Base-by-base conservation (phyloP, 306 rosid genomes). In the Ormosia emarginata region DNA sequence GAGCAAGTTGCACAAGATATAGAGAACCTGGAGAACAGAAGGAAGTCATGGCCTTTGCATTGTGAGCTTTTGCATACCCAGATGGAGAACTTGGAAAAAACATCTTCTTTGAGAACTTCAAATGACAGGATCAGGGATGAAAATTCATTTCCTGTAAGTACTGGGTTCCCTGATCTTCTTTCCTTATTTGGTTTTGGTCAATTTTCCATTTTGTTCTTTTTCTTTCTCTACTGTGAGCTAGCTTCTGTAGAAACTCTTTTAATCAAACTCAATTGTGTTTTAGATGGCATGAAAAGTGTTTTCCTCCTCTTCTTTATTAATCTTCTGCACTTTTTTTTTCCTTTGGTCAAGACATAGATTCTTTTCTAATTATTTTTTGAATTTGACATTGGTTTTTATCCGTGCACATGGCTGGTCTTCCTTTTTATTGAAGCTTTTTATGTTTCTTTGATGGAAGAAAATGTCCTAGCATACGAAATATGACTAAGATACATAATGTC, bases 111-210 rank as follows among this genome's bases (percentile, higher is more conserved):
- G 10, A 37, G 39, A 40, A 74, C 84, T 74, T 84, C 93, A 18
- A 71, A 71, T 75, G 81, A 69, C 37, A 77, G 57, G 74, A 72
- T 34, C 55, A 61, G 57, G 74, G 41, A 41, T 71, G 77, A 50
- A 55, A 87, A 77, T 78, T 86, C 94, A 14, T 30, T 65, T 84
- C 91, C 90, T 55, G 92, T 92, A 64, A 77, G 88, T 61, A 33
- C 71, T 30, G 12, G 2, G 6, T 39, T 24, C 67, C n/a, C 47
- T 81, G 44, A 3, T 11, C 59, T 78, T 39, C 76, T 61, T 52
- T 77, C 77, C 11, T 52, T 50, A 9, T 59, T 2, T 55, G 55
- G 52, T 37, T 78, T 66, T 33, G 33, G 15, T 33, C 24, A 14
- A 4, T 83, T 8, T 44, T n/a, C 18, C 10, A 4, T 8, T n/a